phyloP scores from a whole-genome alignment of 2,329 filamentous ascomycete genomes.

The Neopestalotiopsis rosae region DNA sequence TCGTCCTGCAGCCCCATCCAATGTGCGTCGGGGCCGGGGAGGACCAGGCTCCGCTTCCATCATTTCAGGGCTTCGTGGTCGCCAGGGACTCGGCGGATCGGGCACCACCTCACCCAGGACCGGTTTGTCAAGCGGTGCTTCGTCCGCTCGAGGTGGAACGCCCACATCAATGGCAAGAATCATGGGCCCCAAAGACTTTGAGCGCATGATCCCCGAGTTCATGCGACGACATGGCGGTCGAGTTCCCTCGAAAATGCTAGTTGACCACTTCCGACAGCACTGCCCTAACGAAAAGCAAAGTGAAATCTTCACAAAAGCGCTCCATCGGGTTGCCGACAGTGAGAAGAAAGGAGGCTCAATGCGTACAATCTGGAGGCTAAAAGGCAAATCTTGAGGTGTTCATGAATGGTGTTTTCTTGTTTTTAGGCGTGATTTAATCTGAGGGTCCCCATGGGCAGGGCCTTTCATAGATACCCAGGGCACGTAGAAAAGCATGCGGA shows the following conservation, averaged over 20 bases:
- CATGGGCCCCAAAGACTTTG: constrained; percentile 65
- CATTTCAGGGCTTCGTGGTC: constrained; percentile 61
- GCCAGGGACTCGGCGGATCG: constrained; percentile 49
- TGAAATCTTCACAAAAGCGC: constrained; percentile 80
- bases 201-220: constrained; percentile 77
- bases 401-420: neutral
- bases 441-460: no score
- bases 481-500: no score
- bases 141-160: constrained; percentile 22
- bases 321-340: constrained; percentile 77
- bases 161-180: constrained; percentile 49
- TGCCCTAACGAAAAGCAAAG: constrained; percentile 73
- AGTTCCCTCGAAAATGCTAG: constrained; percentile 82
- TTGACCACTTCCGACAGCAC: constrained; percentile 87
- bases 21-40: constrained; percentile 50
- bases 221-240: constrained; percentile 78
- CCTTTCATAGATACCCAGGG: no score
- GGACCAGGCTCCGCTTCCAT: constrained; percentile 61
- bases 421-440: no score
- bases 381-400: constrained; percentile 24
- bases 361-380: constrained; percentile 60
- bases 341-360: constrained; percentile 62
- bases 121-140: constrained; percentile 27
- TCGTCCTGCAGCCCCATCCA: constrained; percentile 56
- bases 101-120: neutral